phyloP scores from a whole-genome alignment of 768 basidiomycete species.

The Lactarius trivialis region DNA sequence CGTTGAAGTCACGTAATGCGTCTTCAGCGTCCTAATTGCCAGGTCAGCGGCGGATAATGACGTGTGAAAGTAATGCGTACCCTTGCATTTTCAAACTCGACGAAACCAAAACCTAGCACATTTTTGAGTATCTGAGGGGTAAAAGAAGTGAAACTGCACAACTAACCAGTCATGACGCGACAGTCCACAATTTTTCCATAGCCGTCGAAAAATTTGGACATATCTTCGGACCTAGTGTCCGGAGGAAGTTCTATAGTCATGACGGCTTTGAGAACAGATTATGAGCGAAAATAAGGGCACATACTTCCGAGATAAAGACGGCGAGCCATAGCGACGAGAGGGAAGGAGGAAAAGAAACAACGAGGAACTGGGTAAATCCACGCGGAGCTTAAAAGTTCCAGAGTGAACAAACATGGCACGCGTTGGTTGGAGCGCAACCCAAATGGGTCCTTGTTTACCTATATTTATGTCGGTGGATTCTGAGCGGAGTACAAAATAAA shows the following conservation, averaged over 20 bases:
- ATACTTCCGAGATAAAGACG: constrained; percentile 83
- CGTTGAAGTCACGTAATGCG: constrained; percentile 79
- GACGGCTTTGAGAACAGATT: constrained; percentile 7
- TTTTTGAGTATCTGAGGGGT: not conserved
- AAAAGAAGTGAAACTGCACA: not conserved
- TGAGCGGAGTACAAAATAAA: no score
- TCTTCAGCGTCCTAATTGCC: constrained; percentile 83
- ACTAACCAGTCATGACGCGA: constrained; percentile 88
- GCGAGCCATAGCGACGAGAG: constrained; percentile 57
- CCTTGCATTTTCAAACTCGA: constrained; percentile 87
- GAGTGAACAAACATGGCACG: constrained; percentile 16
- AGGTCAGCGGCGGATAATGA: constrained; percentile 5
- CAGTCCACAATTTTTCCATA: constrained; percentile 86
- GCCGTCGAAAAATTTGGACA: constrained; percentile 84
- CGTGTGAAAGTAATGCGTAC: constrained; percentile 33
- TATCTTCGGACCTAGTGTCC: constrained; percentile 78
- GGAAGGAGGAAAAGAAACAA: constrained; percentile 8
- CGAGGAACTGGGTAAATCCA: constrained; percentile 1
- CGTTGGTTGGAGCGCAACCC: not conserved
- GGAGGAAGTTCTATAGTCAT: constrained; percentile 60
- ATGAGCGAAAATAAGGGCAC: constrained; percentile 25
- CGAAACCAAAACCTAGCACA: constrained; percentile 81
- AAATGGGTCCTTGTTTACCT: no score
- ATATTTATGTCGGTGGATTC: no score
- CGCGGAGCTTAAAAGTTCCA: constrained; percentile 15